Conservation (phyloP, 305 asterid genomes). For the Withania somnifera region DNA sequence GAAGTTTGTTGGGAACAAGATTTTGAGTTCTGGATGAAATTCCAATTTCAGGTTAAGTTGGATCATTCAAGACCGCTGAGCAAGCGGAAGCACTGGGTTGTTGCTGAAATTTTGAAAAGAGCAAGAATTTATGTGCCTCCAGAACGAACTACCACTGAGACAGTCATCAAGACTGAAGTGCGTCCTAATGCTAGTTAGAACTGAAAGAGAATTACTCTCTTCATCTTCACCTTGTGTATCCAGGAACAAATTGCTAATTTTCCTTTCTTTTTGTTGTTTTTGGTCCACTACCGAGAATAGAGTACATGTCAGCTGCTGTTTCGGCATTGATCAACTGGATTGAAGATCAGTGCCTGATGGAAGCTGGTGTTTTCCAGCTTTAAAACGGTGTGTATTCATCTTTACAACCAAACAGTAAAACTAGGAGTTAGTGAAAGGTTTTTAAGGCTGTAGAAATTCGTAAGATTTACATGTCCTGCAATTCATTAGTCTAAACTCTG, state of each 20-base stretch:
- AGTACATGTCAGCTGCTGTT: not conserved
- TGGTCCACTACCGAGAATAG: not conserved
- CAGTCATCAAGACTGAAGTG: constrained; percentile 10
- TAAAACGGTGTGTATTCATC: not conserved
- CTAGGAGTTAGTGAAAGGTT: not conserved
- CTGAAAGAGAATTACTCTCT: not conserved
- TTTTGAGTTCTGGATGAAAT: not conserved
- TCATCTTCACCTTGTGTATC: not conserved
- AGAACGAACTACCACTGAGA: not conserved
- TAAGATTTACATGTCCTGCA: not conserved
- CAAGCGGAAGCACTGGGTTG: constrained; percentile 73
- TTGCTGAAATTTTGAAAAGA: constrained; percentile 71
- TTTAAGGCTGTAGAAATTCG: not conserved
- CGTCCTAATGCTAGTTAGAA: constrained; percentile 16
- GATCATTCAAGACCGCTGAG: constrained; percentile 85
- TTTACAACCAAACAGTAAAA: not conserved
- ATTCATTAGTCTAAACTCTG: not conserved
- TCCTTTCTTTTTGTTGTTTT: not conserved
- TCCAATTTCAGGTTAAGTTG: constrained; percentile 53
- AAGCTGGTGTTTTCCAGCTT: not conserved
- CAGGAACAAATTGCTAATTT: not conserved
- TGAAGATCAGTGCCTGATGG: not conserved
- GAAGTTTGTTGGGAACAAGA: not conserved
- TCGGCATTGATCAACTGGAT: not conserved
- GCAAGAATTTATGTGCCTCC: constrained; percentile 56